Evolutionary conservation across 768 basidiomycete genomes (phyloP).

Genomic region (Chalciporus chontae): DNA sequence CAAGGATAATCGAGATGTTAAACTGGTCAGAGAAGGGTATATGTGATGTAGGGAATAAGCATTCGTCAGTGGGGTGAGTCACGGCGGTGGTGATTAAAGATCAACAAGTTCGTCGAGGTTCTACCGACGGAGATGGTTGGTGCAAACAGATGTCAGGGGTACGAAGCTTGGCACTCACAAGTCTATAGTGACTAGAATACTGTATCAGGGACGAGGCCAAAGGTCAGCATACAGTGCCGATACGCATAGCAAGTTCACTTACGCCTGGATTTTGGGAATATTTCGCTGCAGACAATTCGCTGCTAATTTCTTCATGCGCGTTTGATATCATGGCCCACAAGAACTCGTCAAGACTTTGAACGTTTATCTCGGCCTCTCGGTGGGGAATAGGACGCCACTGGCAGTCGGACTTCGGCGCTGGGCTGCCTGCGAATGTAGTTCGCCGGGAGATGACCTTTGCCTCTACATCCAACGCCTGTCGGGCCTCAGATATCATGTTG

Average conservation of each 20-base stretch:
- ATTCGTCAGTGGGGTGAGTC: neutral
- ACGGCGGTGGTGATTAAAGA: slow-evolving; percentile 8
- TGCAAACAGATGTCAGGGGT: neutral
- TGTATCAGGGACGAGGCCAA: neutral
- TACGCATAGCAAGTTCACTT: neutral
- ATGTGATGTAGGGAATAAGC: neutral
- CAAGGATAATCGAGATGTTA: too few relatives aligned
- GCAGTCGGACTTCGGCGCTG: neutral
- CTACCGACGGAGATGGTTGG: slow-evolving; percentile 7
- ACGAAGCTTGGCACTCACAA: slow-evolving; percentile 13
- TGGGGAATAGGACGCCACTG: slow-evolving; percentile 6
- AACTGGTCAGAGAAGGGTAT: too few relatives aligned
- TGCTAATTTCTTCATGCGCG: neutral
- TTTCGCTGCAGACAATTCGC: neutral
- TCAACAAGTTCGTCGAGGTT: slow-evolving; percentile 23
- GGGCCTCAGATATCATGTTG: slow-evolving; percentile 13
- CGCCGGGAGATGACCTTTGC: slow-evolving; percentile 7
- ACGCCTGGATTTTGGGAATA: slow-evolving; percentile 21
- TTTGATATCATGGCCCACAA: neutral
- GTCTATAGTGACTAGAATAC: slow-evolving; percentile 24
- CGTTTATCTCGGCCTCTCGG: slow-evolving; percentile 11
- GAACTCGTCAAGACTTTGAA: slow-evolving; percentile 4
- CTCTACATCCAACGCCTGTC: slow-evolving; percentile 9
- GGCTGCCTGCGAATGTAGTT: slow-evolving; percentile 8
- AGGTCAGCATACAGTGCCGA: too few relatives aligned